A percentile compares a stretch with the other conserved stretches of the same genome.
These are phyloP conservation scores for Wickerhamiella alocasiicola DNA, from an alignment of 805 yeast species.

Conservation along the genomic window DNA sequence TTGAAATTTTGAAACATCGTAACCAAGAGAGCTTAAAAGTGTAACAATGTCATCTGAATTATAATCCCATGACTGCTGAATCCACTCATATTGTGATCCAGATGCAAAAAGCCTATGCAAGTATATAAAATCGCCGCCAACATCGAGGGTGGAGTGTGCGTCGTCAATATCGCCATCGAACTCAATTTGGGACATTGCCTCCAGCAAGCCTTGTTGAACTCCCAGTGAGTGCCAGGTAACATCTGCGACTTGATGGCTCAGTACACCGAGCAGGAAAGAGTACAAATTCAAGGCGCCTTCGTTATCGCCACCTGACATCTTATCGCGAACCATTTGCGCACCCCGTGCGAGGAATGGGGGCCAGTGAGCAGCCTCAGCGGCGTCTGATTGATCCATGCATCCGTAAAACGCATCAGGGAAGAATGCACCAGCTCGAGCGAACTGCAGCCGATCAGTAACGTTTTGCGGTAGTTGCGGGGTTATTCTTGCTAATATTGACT, in stretches of 20 bases:
- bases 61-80: slow-evolving; percentile 24
- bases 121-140: slow-evolving; percentile 51
- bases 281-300: slow-evolving; percentile 26
- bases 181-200: slow-evolving; percentile 39
- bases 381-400: slow-evolving; percentile 39
- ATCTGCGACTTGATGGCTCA: slow-evolving; percentile 53
- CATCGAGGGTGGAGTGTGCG: slow-evolving; percentile 45
- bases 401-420: slow-evolving; percentile 59
- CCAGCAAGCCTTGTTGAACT: slow-evolving; percentile 42
- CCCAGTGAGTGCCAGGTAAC: slow-evolving; percentile 56
- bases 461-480: slow-evolving; percentile 27
- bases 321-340: slow-evolving; percentile 32
- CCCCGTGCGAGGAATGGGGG: slow-evolving; percentile 46
- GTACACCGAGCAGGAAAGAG: slow-evolving; percentile 46
- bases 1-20: slow-evolving; percentile 26
- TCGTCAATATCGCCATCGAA: slow-evolving; percentile 37
- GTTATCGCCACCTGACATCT: slow-evolving; percentile 18
- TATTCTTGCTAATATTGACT: slow-evolving; percentile 19
- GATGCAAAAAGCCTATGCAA: slow-evolving; percentile 31
- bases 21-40: slow-evolving; percentile 32
- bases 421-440: slow-evolving; percentile 47
- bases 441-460: slow-evolving; percentile 24
- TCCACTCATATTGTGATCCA: slow-evolving; percentile 23
- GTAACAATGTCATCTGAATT: slow-evolving; percentile 35
- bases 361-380: slow-evolving; percentile 60